These are phyloP conservation scores for Talaromyces wortmannii DNA, from an alignment of 495 filamentous ascomycete genomes.

Conservation along the genomic window DNA sequence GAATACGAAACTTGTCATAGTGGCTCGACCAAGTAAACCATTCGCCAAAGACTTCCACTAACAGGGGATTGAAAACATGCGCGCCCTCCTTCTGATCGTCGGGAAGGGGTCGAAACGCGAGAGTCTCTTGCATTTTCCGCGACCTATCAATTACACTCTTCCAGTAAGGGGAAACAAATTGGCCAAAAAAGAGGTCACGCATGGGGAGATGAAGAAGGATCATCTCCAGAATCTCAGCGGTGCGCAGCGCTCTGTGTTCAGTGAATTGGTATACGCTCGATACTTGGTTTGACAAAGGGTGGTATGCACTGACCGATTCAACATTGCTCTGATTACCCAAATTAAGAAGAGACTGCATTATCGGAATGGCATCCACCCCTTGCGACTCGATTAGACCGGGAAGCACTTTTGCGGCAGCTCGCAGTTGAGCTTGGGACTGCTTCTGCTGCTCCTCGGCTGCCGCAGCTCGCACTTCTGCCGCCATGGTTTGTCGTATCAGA, in stretches of 20 bases:
- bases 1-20: not conserved
- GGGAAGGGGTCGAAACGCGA: not conserved
- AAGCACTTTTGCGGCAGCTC: not conserved
- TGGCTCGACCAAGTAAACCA: not conserved
- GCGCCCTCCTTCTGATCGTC: not conserved
- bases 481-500: not conserved
- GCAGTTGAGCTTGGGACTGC: not conserved
- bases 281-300: not conserved
- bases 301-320: not conserved
- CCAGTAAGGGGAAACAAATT: not conserved
- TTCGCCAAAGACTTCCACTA: not conserved
- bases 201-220: not conserved
- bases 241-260: not conserved
- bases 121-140: not conserved
- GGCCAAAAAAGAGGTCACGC: not conserved
- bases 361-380: not conserved
- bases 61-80: not conserved
- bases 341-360: not conserved
- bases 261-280: no score
- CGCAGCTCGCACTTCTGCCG: not conserved
- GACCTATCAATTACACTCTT: not conserved
- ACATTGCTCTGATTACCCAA: not conserved
- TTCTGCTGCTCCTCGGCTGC: not conserved
- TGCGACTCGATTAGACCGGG: not conserved
- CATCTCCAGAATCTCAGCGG: not conserved